Percentiles rank a stretch among this genome's conserved stretches.
Evolutionary conservation across 148 eudicot species (phyloP).

Genomic region (Dysphania ambrosioides): DNA sequence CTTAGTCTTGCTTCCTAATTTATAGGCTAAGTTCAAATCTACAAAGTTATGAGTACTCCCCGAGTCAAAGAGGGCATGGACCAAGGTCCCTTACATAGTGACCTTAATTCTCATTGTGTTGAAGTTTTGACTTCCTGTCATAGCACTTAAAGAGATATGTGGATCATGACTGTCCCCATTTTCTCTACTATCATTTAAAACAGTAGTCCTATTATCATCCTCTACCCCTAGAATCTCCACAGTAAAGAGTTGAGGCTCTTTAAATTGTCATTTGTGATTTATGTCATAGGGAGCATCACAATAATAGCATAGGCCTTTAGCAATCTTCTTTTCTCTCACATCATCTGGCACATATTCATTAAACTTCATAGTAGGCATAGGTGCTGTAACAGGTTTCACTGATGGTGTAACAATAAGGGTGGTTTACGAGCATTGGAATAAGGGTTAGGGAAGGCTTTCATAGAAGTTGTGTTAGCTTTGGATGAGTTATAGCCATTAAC

Average conservation of each 20-base stretch:
- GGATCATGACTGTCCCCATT: not conserved
- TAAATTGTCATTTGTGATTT: not conserved
- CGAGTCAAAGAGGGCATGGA: not conserved
- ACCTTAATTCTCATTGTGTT: not conserved
- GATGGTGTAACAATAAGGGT: not conserved
- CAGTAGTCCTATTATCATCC: not conserved
- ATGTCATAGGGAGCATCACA: not conserved
- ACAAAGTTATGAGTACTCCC: not conserved
- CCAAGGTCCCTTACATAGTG: not conserved
- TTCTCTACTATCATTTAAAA: too few species aligned
- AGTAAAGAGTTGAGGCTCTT: not conserved
- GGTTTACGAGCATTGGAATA: too few species aligned
- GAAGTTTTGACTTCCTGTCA: not conserved
- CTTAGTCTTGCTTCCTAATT: not conserved
- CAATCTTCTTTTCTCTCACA: not conserved
- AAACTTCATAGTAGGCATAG: not conserved
- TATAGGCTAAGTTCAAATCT: not conserved
- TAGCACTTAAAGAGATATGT: not conserved
- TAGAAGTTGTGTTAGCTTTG: too few species aligned
- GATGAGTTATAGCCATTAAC: not conserved
- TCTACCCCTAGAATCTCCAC: not conserved
- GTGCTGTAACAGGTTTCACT: too few species aligned
- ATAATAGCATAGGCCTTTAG: not conserved
- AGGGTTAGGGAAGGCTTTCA: not conserved
- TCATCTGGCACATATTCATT: not conserved